Percentiles rank a stretch among this genome's conserved stretches.
These are phyloP conservation scores for Phellinidium pouzarii DNA, from an alignment of 1,284 basidiomycete genomes.

Conservation along the genomic window DNA sequence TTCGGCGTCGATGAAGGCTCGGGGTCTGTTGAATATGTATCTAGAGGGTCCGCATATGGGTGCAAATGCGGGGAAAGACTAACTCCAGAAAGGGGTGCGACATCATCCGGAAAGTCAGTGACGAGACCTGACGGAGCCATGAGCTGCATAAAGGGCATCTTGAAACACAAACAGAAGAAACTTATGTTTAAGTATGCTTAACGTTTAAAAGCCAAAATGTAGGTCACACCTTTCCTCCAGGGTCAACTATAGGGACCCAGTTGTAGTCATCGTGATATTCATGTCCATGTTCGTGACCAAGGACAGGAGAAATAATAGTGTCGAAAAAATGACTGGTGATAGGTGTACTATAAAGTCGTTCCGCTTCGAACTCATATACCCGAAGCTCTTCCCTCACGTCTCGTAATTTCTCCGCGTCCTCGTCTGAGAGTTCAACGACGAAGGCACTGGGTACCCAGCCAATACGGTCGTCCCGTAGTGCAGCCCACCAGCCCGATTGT, in stretches of 20 bases:
- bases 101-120: slow-evolving; percentile 16
- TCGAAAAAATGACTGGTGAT: slow-evolving; percentile 4
- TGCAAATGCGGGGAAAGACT: slow-evolving; percentile 5
- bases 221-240: slow-evolving; percentile 8
- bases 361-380: slow-evolving; percentile 24
- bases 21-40: slow-evolving; percentile 10
- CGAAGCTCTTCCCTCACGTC: slow-evolving; percentile 21
- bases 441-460: slow-evolving; percentile 70
- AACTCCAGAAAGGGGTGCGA: slow-evolving; percentile 9
- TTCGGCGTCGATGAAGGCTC: background rate
- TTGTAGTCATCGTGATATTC: slow-evolving; percentile 10
- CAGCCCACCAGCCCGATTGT: slow-evolving; percentile 75
- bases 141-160: slow-evolving; percentile 3
- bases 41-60: slow-evolving; percentile 2
- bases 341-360: slow-evolving; percentile 16
- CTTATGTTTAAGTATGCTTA: background rate
- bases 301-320: background rate
- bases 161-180: background rate
- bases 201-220: background rate
- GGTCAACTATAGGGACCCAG: slow-evolving; percentile 11
- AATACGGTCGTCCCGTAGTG: slow-evolving; percentile 48
- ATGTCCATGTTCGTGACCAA: slow-evolving; percentile 1
- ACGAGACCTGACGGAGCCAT: slow-evolving; percentile 10
- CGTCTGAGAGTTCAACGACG: slow-evolving; percentile 38
- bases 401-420: slow-evolving; percentile 35